These are phyloP conservation scores for Geum urbanum DNA, from an alignment of 306 rosid species.

Conservation along the genomic window DNA sequence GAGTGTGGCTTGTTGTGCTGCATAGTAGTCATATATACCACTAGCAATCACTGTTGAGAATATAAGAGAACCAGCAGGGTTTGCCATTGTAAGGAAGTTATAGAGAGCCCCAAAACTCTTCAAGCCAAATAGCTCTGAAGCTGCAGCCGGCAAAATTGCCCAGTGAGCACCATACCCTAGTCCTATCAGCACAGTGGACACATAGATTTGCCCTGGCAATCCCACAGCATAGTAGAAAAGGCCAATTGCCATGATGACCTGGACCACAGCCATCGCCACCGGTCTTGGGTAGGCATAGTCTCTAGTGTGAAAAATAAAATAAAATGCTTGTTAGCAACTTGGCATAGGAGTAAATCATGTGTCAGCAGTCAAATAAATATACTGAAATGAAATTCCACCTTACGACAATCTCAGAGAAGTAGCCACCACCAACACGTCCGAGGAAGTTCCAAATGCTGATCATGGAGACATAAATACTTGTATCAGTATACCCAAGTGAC, in stretches of 20 bases:
- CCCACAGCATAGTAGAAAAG: conserved; percentile 69
- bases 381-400: conserved; percentile 38
- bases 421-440: conserved; percentile 93
- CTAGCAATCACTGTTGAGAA: conserved; percentile 60
- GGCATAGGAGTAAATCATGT: neutral
- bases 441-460: conserved; percentile 97
- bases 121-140: conserved; percentile 77
- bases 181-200: conserved; percentile 63
- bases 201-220: conserved; percentile 77
- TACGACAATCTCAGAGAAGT: conserved; percentile 75
- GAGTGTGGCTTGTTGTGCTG: conserved; percentile 44
- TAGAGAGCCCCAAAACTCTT: conserved; percentile 66
- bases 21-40: conserved; percentile 60
- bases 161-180: conserved; percentile 95
- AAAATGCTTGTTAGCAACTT: conserved; percentile 15
- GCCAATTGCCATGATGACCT: conserved; percentile 67
- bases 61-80: conserved; percentile 64
- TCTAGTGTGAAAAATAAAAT: conserved; percentile 43
- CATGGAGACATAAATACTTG: conserved; percentile 73
- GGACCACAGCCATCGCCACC: conserved; percentile 54
- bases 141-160: conserved; percentile 86
- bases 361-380: neutral
- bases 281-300: conserved; percentile 75
- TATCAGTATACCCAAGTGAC: conserved; percentile 63
- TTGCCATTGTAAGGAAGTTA: conserved; percentile 58